Evolutionary conservation across 805 yeast genomes (phyloP), one percentile per base, ranked within the genome.

Genomic region (Priceomyces carsonii): DNA sequence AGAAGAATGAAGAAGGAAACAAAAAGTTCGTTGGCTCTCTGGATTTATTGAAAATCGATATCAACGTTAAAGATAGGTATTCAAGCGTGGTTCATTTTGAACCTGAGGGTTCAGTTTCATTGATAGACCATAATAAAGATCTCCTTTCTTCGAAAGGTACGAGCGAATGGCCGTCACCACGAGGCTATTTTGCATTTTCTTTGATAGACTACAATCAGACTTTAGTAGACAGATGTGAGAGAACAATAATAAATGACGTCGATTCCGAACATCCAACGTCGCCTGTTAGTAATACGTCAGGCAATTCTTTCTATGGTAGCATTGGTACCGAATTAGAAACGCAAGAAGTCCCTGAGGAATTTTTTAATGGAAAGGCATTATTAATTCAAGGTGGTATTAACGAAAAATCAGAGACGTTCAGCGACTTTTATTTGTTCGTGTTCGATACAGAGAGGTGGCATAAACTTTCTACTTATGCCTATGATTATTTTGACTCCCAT

Each of bases 311-410:
- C n/a, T 29, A 14, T 6, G 20, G 26, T 29, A 27, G 20, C 8
- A 16, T 31, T 9, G 17, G 26, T 9, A 31, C 13, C 21, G 29
- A 19, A 19, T 22, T 36, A 3, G 25, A 26, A 3, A 40, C 32
- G 18, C 32, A 34, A n/a, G 32, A 28, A 15, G 22, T 36, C 18
- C 45, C 48, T 0, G 53, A 49, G 13, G 36, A 40, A 12, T 58
- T 38, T 34, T 57, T 63, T 35, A 42, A 46, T 14, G 54, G 51
- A 14, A 61, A 57, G 38, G 56, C 61, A 8, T 50, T 66, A 9
- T 18, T 68, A 8, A 43, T 68, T 6, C 74, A 68, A 24, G 74
- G 74, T 1, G 74, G 74, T 3, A 59, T 63, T 30, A 55, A 59
- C 37, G 61, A 61, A 12, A 29, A 50, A 2, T 28, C 37, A 7